Percentiles rank a stretch among this genome's conserved stretches.
These are phyloP conservation scores for Talaromyces sp. DNA, from an alignment of 2,329 filamentous ascomycete species.

Conservation along the genomic window DNA sequence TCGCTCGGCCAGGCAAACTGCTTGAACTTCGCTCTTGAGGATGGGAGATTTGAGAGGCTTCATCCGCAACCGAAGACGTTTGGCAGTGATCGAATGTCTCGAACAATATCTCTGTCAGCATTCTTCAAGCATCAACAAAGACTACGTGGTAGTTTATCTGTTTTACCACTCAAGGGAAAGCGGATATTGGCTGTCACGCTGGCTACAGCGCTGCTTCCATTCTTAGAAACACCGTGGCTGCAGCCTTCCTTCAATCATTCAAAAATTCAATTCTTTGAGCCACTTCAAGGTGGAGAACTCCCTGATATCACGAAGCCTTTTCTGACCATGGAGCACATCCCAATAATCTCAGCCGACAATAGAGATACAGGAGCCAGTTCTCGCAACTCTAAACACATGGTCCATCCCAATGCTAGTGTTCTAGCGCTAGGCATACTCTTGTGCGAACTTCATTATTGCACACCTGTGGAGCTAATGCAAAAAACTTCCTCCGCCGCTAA, in stretches of 20 bases:
- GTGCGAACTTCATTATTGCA: neutral
- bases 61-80: neutral
- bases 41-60: neutral
- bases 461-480: neutral
- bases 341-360: neutral
- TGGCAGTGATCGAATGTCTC: neutral
- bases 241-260: neutral
- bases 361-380: too few relatives aligned
- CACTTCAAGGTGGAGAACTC: neutral
- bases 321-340: neutral
- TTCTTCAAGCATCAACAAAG: neutral
- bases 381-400: too few relatives aligned
- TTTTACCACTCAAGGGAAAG: neutral
- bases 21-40: neutral
- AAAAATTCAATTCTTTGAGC: neutral
- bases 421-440: neutral
- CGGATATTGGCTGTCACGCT: neutral
- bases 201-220: neutral
- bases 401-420: neutral
- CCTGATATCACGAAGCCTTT: neutral
- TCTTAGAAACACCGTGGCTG: neutral
- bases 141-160: neutral
- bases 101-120: neutral
- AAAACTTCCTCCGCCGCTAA: neutral
- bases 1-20: neutral